Base-by-base conservation (phyloP, 2,329 filamentous ascomycete genomes). In the Xylaria sp. region DNA sequence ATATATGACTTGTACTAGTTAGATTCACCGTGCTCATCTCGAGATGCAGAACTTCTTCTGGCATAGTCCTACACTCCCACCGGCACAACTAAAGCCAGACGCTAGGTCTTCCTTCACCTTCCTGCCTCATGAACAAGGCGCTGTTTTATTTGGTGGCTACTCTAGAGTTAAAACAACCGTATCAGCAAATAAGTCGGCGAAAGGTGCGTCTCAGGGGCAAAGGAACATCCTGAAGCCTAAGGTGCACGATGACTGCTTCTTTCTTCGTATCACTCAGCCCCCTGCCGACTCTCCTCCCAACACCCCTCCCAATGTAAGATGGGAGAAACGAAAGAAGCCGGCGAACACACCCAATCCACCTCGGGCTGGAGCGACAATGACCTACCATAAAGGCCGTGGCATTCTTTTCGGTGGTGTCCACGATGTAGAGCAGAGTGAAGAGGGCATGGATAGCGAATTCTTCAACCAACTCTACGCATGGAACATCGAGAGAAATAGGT, bases 371-470 rank as follows among this genome's bases (percentile, higher is more conserved):
- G 86, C 91, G 1, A 97, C 93, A 2, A 97, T 97, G 92, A 85
- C 91, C 0, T 91, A 88, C 71, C 94, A 99, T 75, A 94, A 93
- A 72, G 92, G 93, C 0, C 86, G 94, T 56, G 94, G 94, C 1
- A 93, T 99, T 52, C 76, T 91, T 66, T 97, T 97, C 69, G 94
- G 94, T 41, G 94, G 94, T 48, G 94, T 99, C 3, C 91, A 97
- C 66, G 92, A 96, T 63, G 89, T 95, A 0, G 91, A 96, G 71
- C 84, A 92, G 69, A 93, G 85, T 60, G 92, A 96, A 69, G 94
- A 99, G 71, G 92, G 90, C 2, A 96, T 99, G 62, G 93, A 99
- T 50, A 96, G 91, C 68, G 92, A 97, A 71, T 99, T 99, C 74
- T 99, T 97, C 77, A 93, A 97, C 65, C 84, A 87, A 51, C 75